phyloP scores from a whole-genome alignment of 192 early-diverging fungal species.

The Backusella luteola region DNA sequence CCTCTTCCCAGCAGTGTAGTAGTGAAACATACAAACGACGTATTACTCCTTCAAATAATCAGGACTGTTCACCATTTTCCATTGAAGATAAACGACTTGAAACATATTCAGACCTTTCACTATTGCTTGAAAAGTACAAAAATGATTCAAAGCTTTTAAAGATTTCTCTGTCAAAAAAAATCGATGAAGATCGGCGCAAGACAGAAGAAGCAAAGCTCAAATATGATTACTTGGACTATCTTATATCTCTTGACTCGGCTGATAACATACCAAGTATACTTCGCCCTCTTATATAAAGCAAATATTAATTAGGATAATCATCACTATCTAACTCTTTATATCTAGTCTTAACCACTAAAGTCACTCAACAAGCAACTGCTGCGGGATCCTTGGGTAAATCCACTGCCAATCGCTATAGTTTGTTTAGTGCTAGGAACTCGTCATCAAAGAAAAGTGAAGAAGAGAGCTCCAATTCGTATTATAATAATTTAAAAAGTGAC shows the following conservation, averaged over 20 bases:
- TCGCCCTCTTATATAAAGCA: not conserved
- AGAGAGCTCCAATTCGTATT: not conserved
- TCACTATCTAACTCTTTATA: not conserved
- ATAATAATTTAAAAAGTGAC: not conserved
- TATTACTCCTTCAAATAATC: not conserved
- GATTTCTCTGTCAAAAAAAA: slow-evolving; percentile 47
- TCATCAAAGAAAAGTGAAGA: not conserved
- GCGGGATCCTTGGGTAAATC: not conserved
- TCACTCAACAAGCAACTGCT: not conserved
- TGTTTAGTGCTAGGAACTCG: not conserved
- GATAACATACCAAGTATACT: not conserved
- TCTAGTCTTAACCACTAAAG: not conserved
- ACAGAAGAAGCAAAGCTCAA: slow-evolving; percentile 51
- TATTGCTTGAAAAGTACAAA: slow-evolving; percentile 43
- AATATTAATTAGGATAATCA: too few relatives aligned
- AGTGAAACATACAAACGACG: not conserved
- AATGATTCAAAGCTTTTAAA: slow-evolving; percentile 45
- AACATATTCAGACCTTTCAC: slow-evolving; percentile 35
- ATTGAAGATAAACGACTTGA: not conserved
- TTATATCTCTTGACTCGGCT: not conserved
- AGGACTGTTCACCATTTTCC: not conserved
- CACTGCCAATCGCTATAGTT: not conserved
- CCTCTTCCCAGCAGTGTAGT: not conserved
- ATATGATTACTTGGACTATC: slow-evolving; percentile 39
- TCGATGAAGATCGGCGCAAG: slow-evolving; percentile 48